A percentile compares a stretch with the other conserved stretches of the same genome.
phyloP scores from a whole-genome alignment of 106 monocot genomes.

The Dendrobium catenatum region DNA sequence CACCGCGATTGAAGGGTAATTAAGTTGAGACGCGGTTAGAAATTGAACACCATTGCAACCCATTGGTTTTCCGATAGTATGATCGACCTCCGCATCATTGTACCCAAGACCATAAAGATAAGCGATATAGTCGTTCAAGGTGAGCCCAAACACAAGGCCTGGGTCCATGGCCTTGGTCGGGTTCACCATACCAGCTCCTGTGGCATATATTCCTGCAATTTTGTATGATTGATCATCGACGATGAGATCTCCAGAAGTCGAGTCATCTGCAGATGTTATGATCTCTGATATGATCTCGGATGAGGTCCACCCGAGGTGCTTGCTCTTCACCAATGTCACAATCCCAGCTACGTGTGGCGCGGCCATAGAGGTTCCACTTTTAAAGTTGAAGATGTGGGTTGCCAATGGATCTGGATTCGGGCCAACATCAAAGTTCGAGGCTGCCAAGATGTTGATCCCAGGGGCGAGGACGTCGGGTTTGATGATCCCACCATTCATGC shows the following conservation, averaged over 20 bases:
- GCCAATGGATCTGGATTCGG: not conserved
- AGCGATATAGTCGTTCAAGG: not conserved
- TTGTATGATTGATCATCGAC: not conserved
- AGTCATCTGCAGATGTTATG: not conserved
- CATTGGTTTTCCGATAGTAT: not conserved
- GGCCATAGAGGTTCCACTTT: slow-evolving; percentile 14
- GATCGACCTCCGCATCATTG: not conserved
- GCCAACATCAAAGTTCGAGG: not conserved
- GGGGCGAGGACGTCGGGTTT: not conserved
- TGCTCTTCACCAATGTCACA: not conserved
- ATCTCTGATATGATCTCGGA: not conserved
- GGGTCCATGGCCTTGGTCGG: slow-evolving; percentile 41
- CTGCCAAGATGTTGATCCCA: too few relatives aligned
- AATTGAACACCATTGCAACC: not conserved
- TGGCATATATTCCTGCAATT: not conserved
- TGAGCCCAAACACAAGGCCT: not conserved
- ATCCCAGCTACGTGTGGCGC: slow-evolving; percentile 12
- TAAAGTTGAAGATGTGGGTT: not conserved
- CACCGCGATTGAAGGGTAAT: slow-evolving; percentile 10
- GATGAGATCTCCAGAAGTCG: not conserved
- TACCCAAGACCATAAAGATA: slow-evolving; percentile 12
- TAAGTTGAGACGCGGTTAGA: slow-evolving; percentile 1
- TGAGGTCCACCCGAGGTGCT: not conserved
- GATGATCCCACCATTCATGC: not conserved
- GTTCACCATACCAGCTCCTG: slow-evolving; percentile 20